These are phyloP conservation scores for Trichoderma arundinaceum DNA, from an alignment of 2,329 filamentous ascomycete species.

Conservation along the genomic window DNA sequence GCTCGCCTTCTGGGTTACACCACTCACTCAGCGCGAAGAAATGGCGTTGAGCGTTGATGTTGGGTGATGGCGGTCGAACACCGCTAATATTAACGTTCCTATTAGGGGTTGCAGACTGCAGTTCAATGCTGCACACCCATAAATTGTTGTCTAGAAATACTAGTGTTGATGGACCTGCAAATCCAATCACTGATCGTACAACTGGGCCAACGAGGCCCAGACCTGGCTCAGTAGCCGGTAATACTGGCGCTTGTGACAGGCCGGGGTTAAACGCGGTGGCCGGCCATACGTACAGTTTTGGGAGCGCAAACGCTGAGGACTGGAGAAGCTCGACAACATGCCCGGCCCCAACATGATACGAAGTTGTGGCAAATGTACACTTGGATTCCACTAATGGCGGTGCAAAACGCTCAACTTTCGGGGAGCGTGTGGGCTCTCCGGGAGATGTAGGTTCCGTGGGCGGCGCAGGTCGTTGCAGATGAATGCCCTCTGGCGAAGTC, in stretches of 20 bases:
- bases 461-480: not conserved
- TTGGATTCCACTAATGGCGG: not conserved
- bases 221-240: not conserved
- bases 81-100: not conserved
- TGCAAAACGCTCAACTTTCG: not conserved
- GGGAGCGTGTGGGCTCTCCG: not conserved
- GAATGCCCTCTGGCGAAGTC: not conserved
- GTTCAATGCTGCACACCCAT: not conserved
- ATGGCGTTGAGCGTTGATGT: not conserved
- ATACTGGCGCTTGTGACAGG: not conserved
- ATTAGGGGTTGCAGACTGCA: not conserved
- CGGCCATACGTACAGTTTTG: not conserved
- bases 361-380: not conserved
- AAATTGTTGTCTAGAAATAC: not conserved
- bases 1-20: not conserved
- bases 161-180: not conserved
- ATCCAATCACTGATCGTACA: not conserved
- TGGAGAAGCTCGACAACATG: not conserved
- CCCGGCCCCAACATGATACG: not conserved
- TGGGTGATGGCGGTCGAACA: not conserved
- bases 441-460: not conserved
- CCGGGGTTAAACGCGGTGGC: not conserved
- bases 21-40: slow-evolving; percentile 14
- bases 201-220: not conserved
- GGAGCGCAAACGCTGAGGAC: not conserved